Evolutionary conservation across 768 basidiomycete genomes (phyloP).

Genomic region (Psilocybe sp.): DNA sequence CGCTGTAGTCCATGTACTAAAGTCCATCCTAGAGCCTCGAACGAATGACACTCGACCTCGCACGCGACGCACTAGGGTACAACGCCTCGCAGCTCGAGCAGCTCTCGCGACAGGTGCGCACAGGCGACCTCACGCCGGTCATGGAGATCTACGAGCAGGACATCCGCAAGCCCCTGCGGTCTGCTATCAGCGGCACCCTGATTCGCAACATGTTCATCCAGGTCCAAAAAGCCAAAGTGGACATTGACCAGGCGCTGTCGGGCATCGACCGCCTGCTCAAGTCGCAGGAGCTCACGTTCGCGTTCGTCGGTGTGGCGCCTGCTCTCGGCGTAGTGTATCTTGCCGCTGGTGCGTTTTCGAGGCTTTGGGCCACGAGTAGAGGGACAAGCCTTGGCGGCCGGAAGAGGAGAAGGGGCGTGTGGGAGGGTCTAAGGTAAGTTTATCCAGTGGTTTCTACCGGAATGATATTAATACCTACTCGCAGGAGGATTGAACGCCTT

Average conservation of each 20-base stretch:
- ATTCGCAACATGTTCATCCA: conserved; percentile 87
- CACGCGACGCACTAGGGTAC: conserved; percentile 75
- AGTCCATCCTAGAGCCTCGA: conserved; percentile 67
- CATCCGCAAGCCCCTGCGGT: conserved; percentile 82
- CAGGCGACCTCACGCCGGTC: conserved; percentile 86
- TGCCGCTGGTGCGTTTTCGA: conserved; percentile 47
- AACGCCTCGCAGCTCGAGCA: conserved; percentile 57
- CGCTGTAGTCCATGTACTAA: not conserved
- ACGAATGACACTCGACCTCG: conserved; percentile 87
- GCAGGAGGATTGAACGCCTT: conserved; percentile 66
- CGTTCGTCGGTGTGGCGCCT: conserved; percentile 94
- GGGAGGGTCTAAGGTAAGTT: conserved; percentile 67
- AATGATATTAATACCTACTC: not conserved
- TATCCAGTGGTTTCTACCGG: not conserved
- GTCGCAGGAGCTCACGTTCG: conserved; percentile 94
- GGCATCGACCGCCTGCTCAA: conserved; percentile 94
- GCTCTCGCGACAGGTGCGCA: conserved; percentile 62
- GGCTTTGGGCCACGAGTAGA: conserved; percentile 47
- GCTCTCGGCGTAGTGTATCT: conserved; percentile 70
- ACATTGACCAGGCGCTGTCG: conserved; percentile 83
- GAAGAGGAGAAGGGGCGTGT: conserved; percentile 50
- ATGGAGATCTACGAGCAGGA: conserved; percentile 89
- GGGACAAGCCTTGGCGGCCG: conserved; percentile 60
- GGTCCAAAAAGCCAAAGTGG: conserved; percentile 95
- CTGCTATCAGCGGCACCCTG: conserved; percentile 76